Evolutionary conservation across 768 basidiomycete genomes (phyloP), one percentile per base, ranked within the genome.

Genomic region (Amylocystis lapponica): DNA sequence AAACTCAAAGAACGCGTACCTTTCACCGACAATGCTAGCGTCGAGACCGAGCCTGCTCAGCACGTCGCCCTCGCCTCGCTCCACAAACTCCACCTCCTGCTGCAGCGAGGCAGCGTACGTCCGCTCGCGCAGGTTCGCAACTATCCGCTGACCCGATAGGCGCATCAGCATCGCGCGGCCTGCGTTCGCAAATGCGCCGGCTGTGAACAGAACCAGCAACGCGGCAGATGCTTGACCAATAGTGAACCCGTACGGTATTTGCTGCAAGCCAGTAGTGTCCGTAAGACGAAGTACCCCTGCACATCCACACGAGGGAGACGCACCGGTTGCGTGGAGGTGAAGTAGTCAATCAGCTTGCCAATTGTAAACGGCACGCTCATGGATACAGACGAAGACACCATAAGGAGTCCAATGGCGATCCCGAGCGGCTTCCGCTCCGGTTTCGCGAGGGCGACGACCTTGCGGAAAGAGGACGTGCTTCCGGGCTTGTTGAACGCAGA

Each of bases 301-400:
- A 31, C 20, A 27, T 26, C 21, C 34, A 26, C 27, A 40, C 43
- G 34, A 36, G 33, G 36, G 46, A 46, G 17, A 69, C 80, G 49
- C 57, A 92, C 90, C n/a, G 81, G 79, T 52, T 76, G 72, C 1
- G 74, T 51, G 7, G 81, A 68, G 1, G 86, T 81, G 64, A 96
- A 98, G 66, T 86, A 92, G 66, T 97, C 94, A 48, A 99, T 96
- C 39, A 98, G 70, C 60, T 81, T 88, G 9, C 95, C 95, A 55
- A 97, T 83, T 1, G 92, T 92, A 53, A 96, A 79, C 0, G 95
- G 95, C 11, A 98, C 76, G 50, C 85, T 86, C 82, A 97, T 86
- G 3, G 90, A 87, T 17, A 99, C 88, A 3, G 85, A 70, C 8
- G 91, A 90, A 0, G 93, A 95, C n/a, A 91, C 72, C 13, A 94